These are phyloP conservation scores for Elsinoe necatrix DNA, from an alignment of 2,329 filamentous ascomycete genomes.

Conservation along the genomic window DNA sequence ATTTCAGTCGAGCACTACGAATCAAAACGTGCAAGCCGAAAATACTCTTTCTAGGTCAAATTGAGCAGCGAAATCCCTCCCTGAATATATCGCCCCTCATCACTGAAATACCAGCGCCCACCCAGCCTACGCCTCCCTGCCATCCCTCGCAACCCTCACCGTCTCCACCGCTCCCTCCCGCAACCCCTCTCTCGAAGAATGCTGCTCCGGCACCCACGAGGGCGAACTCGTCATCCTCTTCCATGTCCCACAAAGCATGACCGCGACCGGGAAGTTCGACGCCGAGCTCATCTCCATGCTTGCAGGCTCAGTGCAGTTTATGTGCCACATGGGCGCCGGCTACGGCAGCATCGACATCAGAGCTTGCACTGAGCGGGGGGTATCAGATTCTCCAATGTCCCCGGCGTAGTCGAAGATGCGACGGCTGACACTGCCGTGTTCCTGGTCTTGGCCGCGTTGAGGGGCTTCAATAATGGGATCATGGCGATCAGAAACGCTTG, in stretches of 20 bases:
- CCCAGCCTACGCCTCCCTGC: constrained; percentile 54
- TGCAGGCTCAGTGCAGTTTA: constrained; percentile 32
- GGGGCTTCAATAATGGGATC: constrained; percentile 63
- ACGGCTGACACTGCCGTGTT: constrained; percentile 77
- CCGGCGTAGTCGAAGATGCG: constrained; percentile 70
- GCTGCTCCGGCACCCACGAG: constrained; percentile 55
- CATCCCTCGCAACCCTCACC: constrained; percentile 56
- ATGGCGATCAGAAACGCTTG: constrained; percentile 54
- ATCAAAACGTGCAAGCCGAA: constrained; percentile 42
- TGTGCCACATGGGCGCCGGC: constrained; percentile 54
- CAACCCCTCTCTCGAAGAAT: constrained; percentile 60
- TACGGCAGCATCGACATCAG: constrained; percentile 74
- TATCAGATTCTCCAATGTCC: constrained; percentile 69
- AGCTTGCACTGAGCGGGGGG: constrained; percentile 56
- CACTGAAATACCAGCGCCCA: constrained; percentile 47
- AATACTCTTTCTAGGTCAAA: constrained; percentile 55
- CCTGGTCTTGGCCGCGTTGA: constrained; percentile 68
- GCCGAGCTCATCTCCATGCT: constrained; percentile 53
- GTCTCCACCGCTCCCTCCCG: constrained; percentile 53
- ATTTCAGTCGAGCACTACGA: no score
- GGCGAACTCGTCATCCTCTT: constrained; percentile 59
- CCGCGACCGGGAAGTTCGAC: constrained; percentile 61
- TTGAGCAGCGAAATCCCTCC: constrained; percentile 48
- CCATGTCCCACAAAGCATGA: constrained; percentile 56
- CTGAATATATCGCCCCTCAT: not conserved